Evolutionary conservation across 2,329 filamentous ascomycete species (phyloP), one percentile per base, ranked within the genome.

Genomic region (Alternaria tenuissima): DNA sequence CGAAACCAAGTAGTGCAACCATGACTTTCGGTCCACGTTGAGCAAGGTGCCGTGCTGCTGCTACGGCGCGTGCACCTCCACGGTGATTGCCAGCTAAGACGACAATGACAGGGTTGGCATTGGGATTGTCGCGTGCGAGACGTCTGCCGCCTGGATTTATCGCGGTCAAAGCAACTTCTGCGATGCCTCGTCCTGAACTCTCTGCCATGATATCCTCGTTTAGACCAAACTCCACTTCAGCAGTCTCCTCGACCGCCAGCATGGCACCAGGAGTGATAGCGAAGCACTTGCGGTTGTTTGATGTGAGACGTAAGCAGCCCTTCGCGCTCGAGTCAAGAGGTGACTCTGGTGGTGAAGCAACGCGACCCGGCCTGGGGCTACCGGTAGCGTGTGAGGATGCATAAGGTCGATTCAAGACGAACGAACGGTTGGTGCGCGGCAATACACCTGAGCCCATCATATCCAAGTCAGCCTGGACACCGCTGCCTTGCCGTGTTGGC

Each of bases 81-180:
- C 93, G 93, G 78, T 97, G 94, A 77, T 97, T 98, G n/a, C 95
- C 94, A 0, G 92, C 94, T n/a, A 98, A 84, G 7, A 98, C 87
- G 22, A 96, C 88, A 51, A 90, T 83, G 7, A 87, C 85, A 0
- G 86, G 85, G 30, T 83, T 80, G 16, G 82, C 79, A 38, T 83
- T 80, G 49, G 82, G 79, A 52, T 80, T 75, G 14, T 80, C 74
- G 66, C 82, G 49, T 75, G 84, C 47, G 81, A 86, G 47, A 85
- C 84, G 78, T 81, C 87, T 74, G 85, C 86, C 51, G 84, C 88
- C 59, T 83, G 81, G 78, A 66, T 83, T 79, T 46, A 96, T 81
- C 11, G 92, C 87, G 51, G 83, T 85, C 55, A 96, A 83, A 0
- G 92, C 89, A 28, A 94, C 90, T 79, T 97, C 91, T 5, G 94